Evolutionary conservation across 768 basidiomycete species (phyloP), one percentile per base, ranked within the genome.

Genomic region (Epithele typhae): DNA sequence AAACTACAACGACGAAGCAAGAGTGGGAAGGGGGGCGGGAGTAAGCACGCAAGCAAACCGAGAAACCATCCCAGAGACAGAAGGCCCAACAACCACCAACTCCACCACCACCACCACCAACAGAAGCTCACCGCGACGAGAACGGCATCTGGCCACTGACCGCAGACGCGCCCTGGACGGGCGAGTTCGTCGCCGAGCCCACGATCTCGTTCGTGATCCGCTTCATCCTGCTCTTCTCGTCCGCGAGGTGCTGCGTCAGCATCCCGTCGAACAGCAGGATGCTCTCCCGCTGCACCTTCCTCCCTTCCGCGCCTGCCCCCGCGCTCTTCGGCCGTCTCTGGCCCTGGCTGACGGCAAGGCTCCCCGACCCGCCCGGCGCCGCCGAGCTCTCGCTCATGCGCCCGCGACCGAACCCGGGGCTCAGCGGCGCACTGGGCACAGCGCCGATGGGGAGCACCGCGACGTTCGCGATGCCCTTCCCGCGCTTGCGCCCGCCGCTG

Each of bases 231-330:
- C 89, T 84, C 68, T 81, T 82, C 68, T 92, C 90, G 43, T 82
- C 75, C 66, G 87, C 85, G 71, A 92, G 85, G 61, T 92, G 90
- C 62, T 84, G 81, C 44, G 81, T 67, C 43, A 92, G 67, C 79
- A 92, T 76, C 51, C 87, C 89, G 61, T 92, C 87, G 53, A 92
- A 67, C 65, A 73, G 78, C 66, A 67, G 72, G 50, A 83, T 61
- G 23, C 81, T 80, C 63, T 85, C 82, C 53, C 79, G 70, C 49
- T 73, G 74, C 35, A 40, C 27, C 25, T 61, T 67, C 53, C 71
- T 67, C 42, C 64, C 67, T 33, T 39, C 50, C 18, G 23, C 21
- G 57, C 62, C 68, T 67, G 30, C 41, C 44, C 24, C 36, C 43
- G n/a, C 45, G 25, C 60, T 57, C 55, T 2, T 53, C 57, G 21